Percentiles rank a stretch among this genome's conserved stretches.
phyloP scores from a whole-genome alignment of 495 filamentous ascomycete species.

The Annulohypoxylon nitens region DNA sequence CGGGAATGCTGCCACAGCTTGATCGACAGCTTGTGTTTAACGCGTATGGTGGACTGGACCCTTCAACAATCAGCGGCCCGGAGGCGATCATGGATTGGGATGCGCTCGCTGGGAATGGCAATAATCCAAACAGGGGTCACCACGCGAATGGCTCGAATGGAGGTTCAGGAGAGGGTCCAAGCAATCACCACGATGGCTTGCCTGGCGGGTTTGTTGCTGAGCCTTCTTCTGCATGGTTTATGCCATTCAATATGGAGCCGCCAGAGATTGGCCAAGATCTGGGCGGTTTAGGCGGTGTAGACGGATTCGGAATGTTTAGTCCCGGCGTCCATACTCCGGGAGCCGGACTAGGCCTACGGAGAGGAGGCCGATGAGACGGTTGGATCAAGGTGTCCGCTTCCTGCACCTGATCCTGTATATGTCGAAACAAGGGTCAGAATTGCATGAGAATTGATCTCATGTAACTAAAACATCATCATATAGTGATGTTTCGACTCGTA shows the following conservation, averaged over 20 bases:
- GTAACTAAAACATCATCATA: slow-evolving; percentile 3
- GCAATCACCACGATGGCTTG: slow-evolving; percentile 41
- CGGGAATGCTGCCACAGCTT: slow-evolving; percentile 68
- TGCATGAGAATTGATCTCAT: not conserved
- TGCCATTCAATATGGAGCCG: slow-evolving; percentile 93
- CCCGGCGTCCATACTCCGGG: slow-evolving; percentile 45
- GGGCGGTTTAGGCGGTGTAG: slow-evolving; percentile 55
- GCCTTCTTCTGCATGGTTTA: slow-evolving; percentile 87
- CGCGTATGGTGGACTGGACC: slow-evolving; percentile 76
- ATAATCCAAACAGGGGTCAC: slow-evolving; percentile 70
- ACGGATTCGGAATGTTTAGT: slow-evolving; percentile 60
- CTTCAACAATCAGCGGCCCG: slow-evolving; percentile 51
- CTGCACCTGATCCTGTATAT: not conserved
- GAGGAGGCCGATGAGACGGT: slow-evolving; percentile 42
- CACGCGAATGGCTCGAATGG: slow-evolving; percentile 70
- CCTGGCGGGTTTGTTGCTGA: slow-evolving; percentile 54
- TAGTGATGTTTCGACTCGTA: slow-evolving; percentile 16
- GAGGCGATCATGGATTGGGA: slow-evolving; percentile 53
- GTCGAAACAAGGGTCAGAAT: not conserved
- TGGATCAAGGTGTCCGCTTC: not conserved
- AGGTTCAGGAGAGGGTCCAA: slow-evolving; percentile 52
- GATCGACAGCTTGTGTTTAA: slow-evolving; percentile 84
- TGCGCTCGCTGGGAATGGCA: slow-evolving; percentile 46
- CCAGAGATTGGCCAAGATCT: slow-evolving; percentile 69
- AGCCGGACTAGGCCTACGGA: slow-evolving; percentile 41